Evolutionary conservation across 1,284 basidiomycete species (phyloP), one percentile per base, ranked within the genome.

Genomic region (Gymnopus androsaceus): DNA sequence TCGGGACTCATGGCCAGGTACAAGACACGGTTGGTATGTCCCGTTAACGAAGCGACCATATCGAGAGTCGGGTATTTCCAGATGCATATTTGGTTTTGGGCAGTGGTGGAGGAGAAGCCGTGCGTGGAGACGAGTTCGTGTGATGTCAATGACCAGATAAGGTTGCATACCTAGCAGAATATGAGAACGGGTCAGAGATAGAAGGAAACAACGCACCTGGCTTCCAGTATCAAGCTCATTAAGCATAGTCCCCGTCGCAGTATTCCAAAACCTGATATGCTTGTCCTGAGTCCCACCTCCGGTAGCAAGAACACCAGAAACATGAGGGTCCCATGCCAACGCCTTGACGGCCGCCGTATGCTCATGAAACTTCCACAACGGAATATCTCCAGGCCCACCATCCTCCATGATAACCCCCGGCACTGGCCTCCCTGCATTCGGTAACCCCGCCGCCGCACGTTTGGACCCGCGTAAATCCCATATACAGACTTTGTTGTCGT

Each of bases 201-300:
- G 12, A 9, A 11, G 12, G 33, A 23, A 31, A 33, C 48, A 47
- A 71, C 88, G 57, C 61, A 94, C 93, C 80, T 98, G 94, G 61
- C 90, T 93, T 3, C 95, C 95, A 0, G 95, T 97, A 69, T 97
- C 94, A 59, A 94, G 79, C 68, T 94, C 88, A 61, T 82, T 87
- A 57, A 97, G 76, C 81, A 95, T 82, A 15, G 81, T 84, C 34
- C 97, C 97, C 46, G 87, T 95, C 51, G 84, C 76, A 15, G 92
- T 93, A 69, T 99, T 99, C 96, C 96, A 99, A 69, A 98, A 98
- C 51, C 95, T 80, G 55, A 99, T 96, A 69, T 95, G 95, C 76
- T 96, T 98, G 70, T 94, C 94, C 61, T 96, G 94, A 9, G 97
- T 99, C 12, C 96, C 97, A 25, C 97, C 96, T n/a, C 97, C 97